Base-by-base conservation (phyloP, 2,329 filamentous ascomycete species). In the Arthrobotrys iridis region DNA sequence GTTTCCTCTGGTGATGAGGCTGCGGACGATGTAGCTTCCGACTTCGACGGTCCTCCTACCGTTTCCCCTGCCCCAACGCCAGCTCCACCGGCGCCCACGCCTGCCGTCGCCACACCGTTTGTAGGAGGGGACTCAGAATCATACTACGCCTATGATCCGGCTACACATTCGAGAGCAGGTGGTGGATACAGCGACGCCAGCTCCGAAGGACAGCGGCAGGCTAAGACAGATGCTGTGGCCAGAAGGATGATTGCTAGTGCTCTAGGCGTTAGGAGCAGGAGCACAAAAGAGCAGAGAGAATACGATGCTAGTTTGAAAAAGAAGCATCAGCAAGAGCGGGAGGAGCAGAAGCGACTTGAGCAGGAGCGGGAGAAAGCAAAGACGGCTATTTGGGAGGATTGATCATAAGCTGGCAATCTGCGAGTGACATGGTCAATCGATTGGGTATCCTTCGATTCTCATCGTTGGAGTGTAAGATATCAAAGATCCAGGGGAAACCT, bases 221-320 rank as follows among this genome's bases (percentile, higher is more conserved):
- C 97, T 83, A 99, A 97, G 85, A 96, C 93, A 77, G 96, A 96
- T 76, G 92, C 93, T 0, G 93, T 96, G 40, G 95, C 95, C 3
- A 88, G 91, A 76, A 86, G 95, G 72, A 86, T 99, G 87, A 98
- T 99, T 81, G 93, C 93, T 0, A 91, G 91, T 2, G 93, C 92
- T 0, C 84, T 98, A 78, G 95, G 95, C 0, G 87, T 97, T 64
- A 88, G 90, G 33, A 92, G 93, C 30, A 90, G 88, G 84, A 87
- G 90, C 82, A 97, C 93, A 0, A 93, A 96, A 77, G 93, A 97
- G 83, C 91, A 97, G 85, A 87, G 86, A 79, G 91, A 92, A 63
- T 98, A 95, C 81, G 93, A 98, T 80, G 88, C 86, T 78, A 90
- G 91, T 0, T 85, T 95, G 75, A 88, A 90, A 79, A 91, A 96